Conservation (phyloP, 2,329 filamentous ascomycete genomes). For the Talaromyces piceae region DNA sequence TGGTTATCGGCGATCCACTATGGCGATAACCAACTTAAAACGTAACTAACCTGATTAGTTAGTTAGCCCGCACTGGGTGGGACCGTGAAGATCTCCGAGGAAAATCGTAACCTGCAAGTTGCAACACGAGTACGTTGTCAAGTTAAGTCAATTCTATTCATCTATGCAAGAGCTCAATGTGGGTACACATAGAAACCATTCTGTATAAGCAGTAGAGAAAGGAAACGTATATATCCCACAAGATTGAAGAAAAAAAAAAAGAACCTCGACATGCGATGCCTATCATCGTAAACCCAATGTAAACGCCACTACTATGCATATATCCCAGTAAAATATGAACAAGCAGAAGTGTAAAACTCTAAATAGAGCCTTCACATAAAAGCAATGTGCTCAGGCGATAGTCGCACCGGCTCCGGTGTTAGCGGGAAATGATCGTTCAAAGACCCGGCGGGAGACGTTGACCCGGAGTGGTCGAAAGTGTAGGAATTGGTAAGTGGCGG, state of each 20-base stretch:
- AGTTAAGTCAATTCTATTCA: not conserved
- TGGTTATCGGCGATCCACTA: not conserved
- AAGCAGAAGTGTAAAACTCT: not conserved
- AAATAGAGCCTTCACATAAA: not conserved
- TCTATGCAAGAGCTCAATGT: not conserved
- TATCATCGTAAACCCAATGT: not conserved
- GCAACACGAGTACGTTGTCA: no score
- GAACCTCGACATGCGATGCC: no score
- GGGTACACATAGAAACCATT: not conserved
- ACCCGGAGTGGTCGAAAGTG: constrained; percentile 34
- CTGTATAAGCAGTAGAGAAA: no score
- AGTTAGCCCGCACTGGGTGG: no score
- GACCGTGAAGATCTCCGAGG: no score
- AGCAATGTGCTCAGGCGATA: constrained; percentile 26
- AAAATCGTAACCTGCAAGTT: no score
- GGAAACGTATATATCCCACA: no score
- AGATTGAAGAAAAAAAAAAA: no score
- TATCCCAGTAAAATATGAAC: not conserved
- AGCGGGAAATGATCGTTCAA: constrained; percentile 30
- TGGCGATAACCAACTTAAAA: not conserved
- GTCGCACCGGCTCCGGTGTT: constrained; percentile 35
- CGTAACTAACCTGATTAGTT: no score
- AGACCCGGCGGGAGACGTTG: constrained; percentile 35
- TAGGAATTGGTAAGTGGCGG: constrained; percentile 31
- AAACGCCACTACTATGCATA: constrained; percentile 1